Base-by-base conservation (phyloP, 192 early-diverging fungal genomes). In the Rhizoclosmatium globosum region DNA sequence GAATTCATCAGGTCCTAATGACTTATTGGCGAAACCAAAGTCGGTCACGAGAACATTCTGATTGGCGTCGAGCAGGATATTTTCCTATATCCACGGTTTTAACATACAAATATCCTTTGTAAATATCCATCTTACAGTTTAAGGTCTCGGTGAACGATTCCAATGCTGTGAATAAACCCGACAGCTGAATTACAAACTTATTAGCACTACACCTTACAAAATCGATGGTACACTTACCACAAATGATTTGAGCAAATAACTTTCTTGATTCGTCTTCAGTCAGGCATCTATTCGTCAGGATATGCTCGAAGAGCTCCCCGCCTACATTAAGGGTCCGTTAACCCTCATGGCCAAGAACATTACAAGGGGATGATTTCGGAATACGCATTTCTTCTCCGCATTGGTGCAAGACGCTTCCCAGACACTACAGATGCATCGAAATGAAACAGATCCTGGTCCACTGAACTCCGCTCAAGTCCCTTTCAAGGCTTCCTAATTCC, bases 231-330 rank as follows among this genome's bases (percentile, higher is more conserved):
- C 2, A 23, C 50, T 19, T 76, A 76, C 74, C 74, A 42, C 74
- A 91, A 66, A 99, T 92, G 38, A 99, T 88, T 83, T 99, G 97
- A 23, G 96, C 94, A 89, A 99, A 98, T 57, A 98, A 84, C 64
- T 93, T 90, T 74, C 94, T 92, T 0, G 98, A 96, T 74, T 99
- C 98, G 62, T 88, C 86, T 81, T 99, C 98, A 80, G 93, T 94
- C 65, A 99, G 87, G 78, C 96, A 97, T 7, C 95, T 91, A 79
- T 95, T 96, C 1, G 96, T 95, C 53, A 99, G 89, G 75, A 99
- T 98, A 84, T 98, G 93, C 84, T 99, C 98, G 82, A 99, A 99
- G 47, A 99, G 88, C 85, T 99, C 98, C 46, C 98, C 98, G 71
- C 95, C 95, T 91, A 68, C 38, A 46, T 39, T 91, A 66, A 88